phyloP scores from a whole-genome alignment of 1,284 basidiomycete genomes.

The Cryptococcus sp. region DNA sequence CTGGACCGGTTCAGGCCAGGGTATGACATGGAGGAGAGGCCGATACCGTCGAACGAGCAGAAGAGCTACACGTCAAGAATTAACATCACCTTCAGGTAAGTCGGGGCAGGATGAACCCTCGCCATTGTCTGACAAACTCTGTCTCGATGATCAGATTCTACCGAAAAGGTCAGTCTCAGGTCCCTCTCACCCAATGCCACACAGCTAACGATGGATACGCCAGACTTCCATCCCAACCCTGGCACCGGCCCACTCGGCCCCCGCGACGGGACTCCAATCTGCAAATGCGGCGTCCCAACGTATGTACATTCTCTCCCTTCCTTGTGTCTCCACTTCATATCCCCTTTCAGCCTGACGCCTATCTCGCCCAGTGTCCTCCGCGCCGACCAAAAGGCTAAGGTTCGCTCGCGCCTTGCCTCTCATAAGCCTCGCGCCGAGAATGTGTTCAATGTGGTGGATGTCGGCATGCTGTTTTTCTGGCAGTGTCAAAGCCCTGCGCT shows the following conservation, averaged over 20 bases:
- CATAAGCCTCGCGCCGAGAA: not conserved
- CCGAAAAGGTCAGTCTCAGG: conserved; percentile 29
- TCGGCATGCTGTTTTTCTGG: conserved; percentile 72
- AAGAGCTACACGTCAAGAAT: conserved; percentile 66
- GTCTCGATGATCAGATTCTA: conserved; percentile 26
- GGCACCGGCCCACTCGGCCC: conserved; percentile 16
- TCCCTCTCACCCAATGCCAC: not conserved
- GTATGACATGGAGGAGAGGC: conserved; percentile 39
- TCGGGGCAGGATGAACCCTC: not conserved
- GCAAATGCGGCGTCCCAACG: conserved; percentile 74
- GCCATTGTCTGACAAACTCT: not conserved
- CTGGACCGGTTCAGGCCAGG: conserved; percentile 72
- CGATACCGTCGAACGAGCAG: conserved; percentile 33
- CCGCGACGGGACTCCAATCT: conserved; percentile 54
- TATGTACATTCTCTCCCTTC: conserved; percentile 20
- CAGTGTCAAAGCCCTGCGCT: conserved; percentile 75
- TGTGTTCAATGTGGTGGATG: conserved; percentile 19
- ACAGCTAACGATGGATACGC: conserved; percentile 49
- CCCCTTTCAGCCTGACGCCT: not conserved
- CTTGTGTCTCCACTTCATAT: not conserved
- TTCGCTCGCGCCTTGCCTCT: conserved; percentile 20
- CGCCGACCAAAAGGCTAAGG: conserved; percentile 51
- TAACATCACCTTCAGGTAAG: conserved; percentile 74
- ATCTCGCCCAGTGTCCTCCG: conserved; percentile 38
- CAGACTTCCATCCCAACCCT: conserved; percentile 69